These are phyloP conservation scores for Lepidopterella palustris DNA, from an alignment of 495 filamentous ascomycete genomes.

Conservation along the genomic window DNA sequence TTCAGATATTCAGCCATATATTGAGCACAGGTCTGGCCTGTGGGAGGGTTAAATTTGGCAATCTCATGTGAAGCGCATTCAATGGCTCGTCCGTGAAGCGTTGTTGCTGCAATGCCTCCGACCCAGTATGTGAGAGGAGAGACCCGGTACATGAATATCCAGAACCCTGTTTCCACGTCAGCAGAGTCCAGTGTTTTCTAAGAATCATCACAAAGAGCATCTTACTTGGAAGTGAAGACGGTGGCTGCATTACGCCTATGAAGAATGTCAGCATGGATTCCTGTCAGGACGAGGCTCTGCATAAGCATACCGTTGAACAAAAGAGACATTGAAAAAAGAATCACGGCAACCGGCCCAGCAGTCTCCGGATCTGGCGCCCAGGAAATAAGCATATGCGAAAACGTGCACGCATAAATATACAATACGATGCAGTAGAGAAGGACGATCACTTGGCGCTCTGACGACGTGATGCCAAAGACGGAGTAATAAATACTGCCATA, in stretches of 20 bases:
- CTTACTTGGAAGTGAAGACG: conserved; percentile 41
- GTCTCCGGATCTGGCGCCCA: conserved; percentile 63
- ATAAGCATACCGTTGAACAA: too few species aligned
- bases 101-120: conserved; percentile 54
- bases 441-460: conserved; percentile 56
- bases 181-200: too few species aligned
- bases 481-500: conserved; percentile 78
- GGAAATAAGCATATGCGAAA: conserved; percentile 58
- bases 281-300: too few species aligned
- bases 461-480: conserved; percentile 64
- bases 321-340: conserved; percentile 57
- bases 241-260: conserved; percentile 33
- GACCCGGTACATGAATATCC: conserved; percentile 81
- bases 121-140: conserved; percentile 73
- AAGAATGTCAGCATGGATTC: too few species aligned
- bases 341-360: conserved; percentile 58
- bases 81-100: conserved; percentile 52
- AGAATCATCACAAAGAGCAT: too few species aligned
- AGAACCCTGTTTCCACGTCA: too few species aligned
- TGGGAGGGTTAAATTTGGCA: conserved; percentile 49
- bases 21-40: conserved; percentile 47
- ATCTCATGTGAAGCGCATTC: conserved; percentile 57
- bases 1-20: conserved; percentile 52
- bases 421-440: conserved; percentile 55
- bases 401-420: conserved; percentile 50